phyloP scores from a whole-genome alignment of 2,329 filamentous ascomycete genomes.

The Trichoderma koningii region DNA sequence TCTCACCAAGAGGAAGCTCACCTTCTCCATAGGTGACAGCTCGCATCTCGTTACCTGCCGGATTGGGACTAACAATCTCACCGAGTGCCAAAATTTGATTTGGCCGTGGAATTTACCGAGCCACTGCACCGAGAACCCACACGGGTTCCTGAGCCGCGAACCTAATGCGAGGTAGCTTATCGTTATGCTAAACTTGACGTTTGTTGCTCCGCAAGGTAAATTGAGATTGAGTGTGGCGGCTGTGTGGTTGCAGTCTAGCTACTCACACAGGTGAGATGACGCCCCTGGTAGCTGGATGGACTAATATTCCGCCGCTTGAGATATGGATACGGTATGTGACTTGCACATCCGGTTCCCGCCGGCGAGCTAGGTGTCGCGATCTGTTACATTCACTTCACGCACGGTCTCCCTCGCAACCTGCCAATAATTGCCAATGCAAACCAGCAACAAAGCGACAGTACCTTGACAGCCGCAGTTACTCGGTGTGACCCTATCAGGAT shows the following conservation, averaged over 20 bases:
- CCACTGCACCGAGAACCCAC: background rate
- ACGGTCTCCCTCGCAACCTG: background rate
- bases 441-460: background rate
- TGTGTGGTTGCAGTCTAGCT: background rate
- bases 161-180: background rate
- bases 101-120: slow-evolving; percentile 13
- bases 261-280: background rate
- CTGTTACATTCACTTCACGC: background rate
- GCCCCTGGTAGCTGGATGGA: background rate
- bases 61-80: background rate
- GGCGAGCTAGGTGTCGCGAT: background rate
- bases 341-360: slow-evolving; percentile 9
- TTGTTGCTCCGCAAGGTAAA: background rate
- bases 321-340: background rate
- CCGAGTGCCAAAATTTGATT: background rate
- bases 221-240: background rate
- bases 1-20: background rate
- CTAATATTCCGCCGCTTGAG: background rate
- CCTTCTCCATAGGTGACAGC: background rate
- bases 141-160: slow-evolving; percentile 5
- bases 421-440: background rate
- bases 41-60: slow-evolving; percentile 5
- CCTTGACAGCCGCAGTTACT: background rate
- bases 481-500: background rate
- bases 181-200: background rate